Conservation (phyloP, 805 yeast genomes). For the Hanseniaspora clermontiae region DNA sequence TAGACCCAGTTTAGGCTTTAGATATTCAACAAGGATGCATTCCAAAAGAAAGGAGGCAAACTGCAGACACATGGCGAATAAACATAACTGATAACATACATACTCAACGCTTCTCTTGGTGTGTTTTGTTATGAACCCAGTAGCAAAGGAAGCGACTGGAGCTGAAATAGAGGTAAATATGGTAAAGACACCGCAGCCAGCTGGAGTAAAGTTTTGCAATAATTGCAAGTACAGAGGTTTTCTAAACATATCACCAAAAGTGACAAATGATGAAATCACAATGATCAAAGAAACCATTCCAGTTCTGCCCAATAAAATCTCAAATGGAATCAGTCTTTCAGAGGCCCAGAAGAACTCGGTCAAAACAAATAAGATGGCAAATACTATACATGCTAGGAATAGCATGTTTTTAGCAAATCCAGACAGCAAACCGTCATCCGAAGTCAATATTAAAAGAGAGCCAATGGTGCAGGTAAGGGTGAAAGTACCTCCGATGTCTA, state of each 20-base stretch:
- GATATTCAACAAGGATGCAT: conserved; percentile 16
- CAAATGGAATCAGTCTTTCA: conserved; percentile 51
- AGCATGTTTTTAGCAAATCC: conserved; percentile 25
- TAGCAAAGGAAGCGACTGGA: conserved; percentile 42
- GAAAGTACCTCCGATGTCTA: conserved; percentile 58
- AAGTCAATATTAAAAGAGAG: conserved; percentile 35
- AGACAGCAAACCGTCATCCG: conserved; percentile 34
- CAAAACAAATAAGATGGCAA: conserved; percentile 23
- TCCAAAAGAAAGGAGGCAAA: conserved; percentile 19
- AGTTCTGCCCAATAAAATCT: conserved; percentile 40
- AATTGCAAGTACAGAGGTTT: conserved; percentile 47
- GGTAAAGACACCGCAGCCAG: conserved; percentile 42
- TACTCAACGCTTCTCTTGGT: conserved; percentile 23
- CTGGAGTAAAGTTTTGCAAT: conserved; percentile 39
- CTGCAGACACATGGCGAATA: conserved; percentile 20
- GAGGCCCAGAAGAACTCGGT: conserved; percentile 26
- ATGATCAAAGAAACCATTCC: conserved; percentile 40
- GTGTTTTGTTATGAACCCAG: conserved; percentile 37
- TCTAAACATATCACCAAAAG: conserved; percentile 43
- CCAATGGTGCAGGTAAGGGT: conserved; percentile 44
- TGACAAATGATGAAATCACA: conserved; percentile 33
- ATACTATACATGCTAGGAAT: conserved; percentile 23
- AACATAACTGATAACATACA: conserved; percentile 22
- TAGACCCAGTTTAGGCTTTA: conserved; percentile 18
- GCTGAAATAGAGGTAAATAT: conserved; percentile 45